Percentiles rank a stretch among this genome's conserved stretches.
Conservation (phyloP, 176 grass and related monocot genomes). For the Carex parvula region DNA sequence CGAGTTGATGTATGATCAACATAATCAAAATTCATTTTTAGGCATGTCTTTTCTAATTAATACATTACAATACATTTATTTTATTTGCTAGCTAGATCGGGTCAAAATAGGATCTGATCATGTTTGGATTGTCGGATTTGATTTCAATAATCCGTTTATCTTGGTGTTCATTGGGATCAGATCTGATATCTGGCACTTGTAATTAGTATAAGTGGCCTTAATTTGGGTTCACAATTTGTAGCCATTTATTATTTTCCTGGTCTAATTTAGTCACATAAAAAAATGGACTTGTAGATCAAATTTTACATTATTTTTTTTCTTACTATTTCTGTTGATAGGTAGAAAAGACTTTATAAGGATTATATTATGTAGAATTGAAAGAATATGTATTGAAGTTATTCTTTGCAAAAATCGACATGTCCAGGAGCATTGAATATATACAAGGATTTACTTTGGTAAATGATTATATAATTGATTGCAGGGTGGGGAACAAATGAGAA, state of each 20-base stretch:
- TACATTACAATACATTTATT: background rate
- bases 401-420: background rate
- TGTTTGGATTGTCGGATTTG: background rate
- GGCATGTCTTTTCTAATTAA: background rate
- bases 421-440: background rate
- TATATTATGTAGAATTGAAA: background rate
- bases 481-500: conserved; percentile 92
- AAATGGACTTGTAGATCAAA: too few species aligned
- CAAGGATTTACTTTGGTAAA: background rate
- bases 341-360: too few species aligned
- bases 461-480: conserved; percentile 19
- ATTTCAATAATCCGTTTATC: background rate
- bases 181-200: background rate
- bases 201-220: background rate
- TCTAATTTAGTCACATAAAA: too few species aligned
- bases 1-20: background rate
- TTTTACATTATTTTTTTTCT: too few species aligned
- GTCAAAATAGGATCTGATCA: background rate
- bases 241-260: too few species aligned
- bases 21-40: background rate
- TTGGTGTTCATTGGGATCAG: too few species aligned
- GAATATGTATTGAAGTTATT: background rate
- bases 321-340: too few species aligned
- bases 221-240: too few species aligned
- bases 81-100: background rate